These are phyloP conservation scores for Geotrichum aggregatum DNA, from an alignment of 1,139 yeast genomes.

Conservation along the genomic window DNA sequence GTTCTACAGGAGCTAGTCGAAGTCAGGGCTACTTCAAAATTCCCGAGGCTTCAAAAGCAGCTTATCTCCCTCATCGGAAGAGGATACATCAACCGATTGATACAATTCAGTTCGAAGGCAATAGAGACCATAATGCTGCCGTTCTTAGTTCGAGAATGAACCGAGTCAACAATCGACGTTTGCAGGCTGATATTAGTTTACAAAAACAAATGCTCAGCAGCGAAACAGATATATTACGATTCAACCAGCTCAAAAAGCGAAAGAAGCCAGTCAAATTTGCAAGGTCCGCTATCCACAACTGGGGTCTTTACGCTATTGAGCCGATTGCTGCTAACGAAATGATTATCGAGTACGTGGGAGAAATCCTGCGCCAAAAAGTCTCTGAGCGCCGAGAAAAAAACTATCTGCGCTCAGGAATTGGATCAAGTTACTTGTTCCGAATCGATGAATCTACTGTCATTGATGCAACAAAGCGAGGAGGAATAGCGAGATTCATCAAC, in stretches of 20 bases:
- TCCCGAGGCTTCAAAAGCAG: conserved; percentile 66
- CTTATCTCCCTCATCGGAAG: conserved; percentile 75
- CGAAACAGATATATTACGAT: conserved; percentile 74
- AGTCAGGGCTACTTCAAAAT: conserved; percentile 74
- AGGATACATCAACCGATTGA: conserved; percentile 45
- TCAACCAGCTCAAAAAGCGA: conserved; percentile 77
- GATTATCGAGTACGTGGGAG: conserved; percentile 99
- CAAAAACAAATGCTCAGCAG: conserved; percentile 72
- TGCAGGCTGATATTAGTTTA: conserved; percentile 85
- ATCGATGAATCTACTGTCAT: conserved; percentile 92
- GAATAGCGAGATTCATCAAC: conserved; percentile 91
- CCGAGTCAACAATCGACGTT: conserved; percentile 82
- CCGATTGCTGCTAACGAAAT: conserved; percentile 92
- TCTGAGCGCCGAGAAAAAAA: conserved; percentile 89
- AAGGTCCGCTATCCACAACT: conserved; percentile 91
- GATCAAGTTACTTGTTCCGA: conserved; percentile 87
- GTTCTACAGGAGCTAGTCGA: conserved; percentile 58
- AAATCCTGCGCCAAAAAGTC: conserved; percentile 85
- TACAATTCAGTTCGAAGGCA: conserved; percentile 31
- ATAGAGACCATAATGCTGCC: conserved; percentile 40
- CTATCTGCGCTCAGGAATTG: conserved; percentile 86
- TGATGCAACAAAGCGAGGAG: conserved; percentile 96
- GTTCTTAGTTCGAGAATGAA: conserved; percentile 73
- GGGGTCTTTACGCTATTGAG: conserved; percentile 96
- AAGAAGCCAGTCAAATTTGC: conserved; percentile 95